A percentile compares a stretch with the other conserved stretches of the same genome.
phyloP scores from a whole-genome alignment of 2,329 filamentous ascomycete genomes.

The Neoscytalidium dimidiatum region DNA sequence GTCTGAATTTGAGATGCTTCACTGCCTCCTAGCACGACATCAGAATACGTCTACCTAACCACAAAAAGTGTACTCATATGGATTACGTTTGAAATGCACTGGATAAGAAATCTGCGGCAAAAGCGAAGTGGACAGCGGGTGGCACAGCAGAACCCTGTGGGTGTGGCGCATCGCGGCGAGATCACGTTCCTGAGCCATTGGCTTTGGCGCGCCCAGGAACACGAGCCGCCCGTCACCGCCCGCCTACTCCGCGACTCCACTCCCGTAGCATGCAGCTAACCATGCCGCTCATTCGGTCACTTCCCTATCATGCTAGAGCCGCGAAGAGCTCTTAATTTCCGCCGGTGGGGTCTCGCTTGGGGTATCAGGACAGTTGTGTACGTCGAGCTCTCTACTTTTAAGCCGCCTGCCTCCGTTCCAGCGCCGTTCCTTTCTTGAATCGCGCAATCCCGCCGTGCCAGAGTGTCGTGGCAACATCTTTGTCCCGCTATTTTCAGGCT shows the following conservation, averaged over 20 bases:
- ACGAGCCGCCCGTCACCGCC: constrained; percentile 11
- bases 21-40: not conserved
- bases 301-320: constrained; percentile 2
- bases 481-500: not conserved
- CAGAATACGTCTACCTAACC: not conserved
- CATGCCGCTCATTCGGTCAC: constrained; percentile 11
- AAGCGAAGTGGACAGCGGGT: not conserved
- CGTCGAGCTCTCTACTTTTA: constrained; percentile 1
- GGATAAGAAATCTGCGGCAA: no score
- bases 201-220: not conserved
- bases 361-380: constrained; percentile 11
- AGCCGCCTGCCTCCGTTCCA: not conserved
- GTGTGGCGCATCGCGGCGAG: constrained; percentile 3
- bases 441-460: not conserved
- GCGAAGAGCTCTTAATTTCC: not conserved
- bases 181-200: constrained; percentile 15
- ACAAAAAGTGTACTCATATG: not conserved
- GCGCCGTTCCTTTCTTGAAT: not conserved
- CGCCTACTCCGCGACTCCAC: not conserved
- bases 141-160: not conserved
- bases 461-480: not conserved
- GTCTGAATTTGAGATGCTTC: not conserved
- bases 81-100: no score
- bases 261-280: not conserved
- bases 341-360: constrained; percentile 7